Base-by-base conservation (phyloP, 148 eudicot genomes). In the Spergularia bocconei region DNA sequence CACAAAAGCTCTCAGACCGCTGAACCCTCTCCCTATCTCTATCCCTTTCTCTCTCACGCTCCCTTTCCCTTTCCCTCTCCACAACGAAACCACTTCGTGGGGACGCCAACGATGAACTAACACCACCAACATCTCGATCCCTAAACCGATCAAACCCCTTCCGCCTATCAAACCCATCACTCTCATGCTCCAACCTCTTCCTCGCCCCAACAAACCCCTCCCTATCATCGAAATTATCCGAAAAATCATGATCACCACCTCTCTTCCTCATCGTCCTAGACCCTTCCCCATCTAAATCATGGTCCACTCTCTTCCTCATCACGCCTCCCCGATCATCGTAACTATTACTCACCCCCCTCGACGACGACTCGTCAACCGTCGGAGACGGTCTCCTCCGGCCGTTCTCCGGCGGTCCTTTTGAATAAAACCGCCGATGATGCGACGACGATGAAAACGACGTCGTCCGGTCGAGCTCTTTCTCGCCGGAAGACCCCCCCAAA, bases 1-100 rank as follows among this genome's bases (percentile, higher is more conserved):
- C 83, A 55, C 88, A 86, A 84, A 94, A 90, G 78, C 98, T 94
- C 75, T 91, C 93, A 0, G 93, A 90, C 19, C 98, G 83, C 77
- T 89, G 88, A 77, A 87, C 80, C 85, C 88, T 64, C 81, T 91
- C 80, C 73, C 89, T 88, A 36, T 85, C 81, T 50, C 89, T 69
- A 3, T 79, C 83, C 73, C 89, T 88, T 25, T 85, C 81, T 50
- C 89, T 69, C 1, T 79, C 83, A 54, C 78, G 73, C 12, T 73
- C 79, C 21, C 86, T 68, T 4, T 75, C 83, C 81, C 83, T 70
- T 36, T 74, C 79, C 56, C 89, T 76, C 54, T 85, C 91, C 16
- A 75, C 81, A 13, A 73, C 88, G 84, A 85, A 90, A 41, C 86
- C 96, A 70, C 85, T 77, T 33, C 91, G 80, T 0, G 98, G 97